Percentiles rank a stretch among this genome's conserved stretches.
Conservation (phyloP, 495 filamentous ascomycete genomes). For the Hypomontagnella submonticulosa region DNA sequence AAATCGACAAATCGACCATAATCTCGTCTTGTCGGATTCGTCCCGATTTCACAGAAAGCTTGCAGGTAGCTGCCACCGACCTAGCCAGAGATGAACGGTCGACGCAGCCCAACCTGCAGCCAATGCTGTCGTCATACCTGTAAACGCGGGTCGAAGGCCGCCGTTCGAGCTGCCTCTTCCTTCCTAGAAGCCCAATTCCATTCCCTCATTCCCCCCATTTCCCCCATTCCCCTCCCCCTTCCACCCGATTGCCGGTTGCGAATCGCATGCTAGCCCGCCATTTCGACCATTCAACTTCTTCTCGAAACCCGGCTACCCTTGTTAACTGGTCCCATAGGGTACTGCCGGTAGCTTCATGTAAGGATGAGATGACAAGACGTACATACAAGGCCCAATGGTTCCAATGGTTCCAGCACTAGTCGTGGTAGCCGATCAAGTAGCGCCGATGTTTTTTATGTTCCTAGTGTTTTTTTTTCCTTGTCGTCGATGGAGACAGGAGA, state of each 20-base stretch:
- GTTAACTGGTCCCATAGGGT: constrained; percentile 20
- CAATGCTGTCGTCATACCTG: constrained; percentile 43
- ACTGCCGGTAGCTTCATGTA: constrained; percentile 25
- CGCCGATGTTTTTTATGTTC: neutral
- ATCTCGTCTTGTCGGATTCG: constrained; percentile 38
- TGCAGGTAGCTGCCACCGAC: neutral
- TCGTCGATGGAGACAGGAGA: constrained; percentile 4
- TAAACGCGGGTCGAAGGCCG: constrained; percentile 19
- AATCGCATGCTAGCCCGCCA: constrained; percentile 29
- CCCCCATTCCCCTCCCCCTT: constrained; percentile 33
- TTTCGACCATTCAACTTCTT: constrained; percentile 29
- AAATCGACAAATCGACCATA: constrained; percentile 6
- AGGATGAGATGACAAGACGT: constrained; percentile 3
- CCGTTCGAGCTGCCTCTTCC: constrained; percentile 35
- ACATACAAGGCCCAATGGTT: constrained; percentile 29
- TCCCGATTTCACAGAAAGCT: constrained; percentile 26
- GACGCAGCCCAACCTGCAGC: constrained; percentile 38
- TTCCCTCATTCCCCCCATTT: constrained; percentile 17
- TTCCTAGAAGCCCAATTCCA: constrained; percentile 39
- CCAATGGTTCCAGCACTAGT: constrained; percentile 18
- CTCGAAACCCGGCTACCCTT: constrained; percentile 20
- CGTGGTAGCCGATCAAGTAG: constrained; percentile 20
- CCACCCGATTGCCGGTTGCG: constrained; percentile 32
- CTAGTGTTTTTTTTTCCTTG: constrained; percentile 5
- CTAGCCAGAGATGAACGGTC: constrained; percentile 12